These are phyloP conservation scores for Magnaporthiopsis rhizophila DNA, from an alignment of 2,329 filamentous ascomycete genomes.

Conservation along the genomic window DNA sequence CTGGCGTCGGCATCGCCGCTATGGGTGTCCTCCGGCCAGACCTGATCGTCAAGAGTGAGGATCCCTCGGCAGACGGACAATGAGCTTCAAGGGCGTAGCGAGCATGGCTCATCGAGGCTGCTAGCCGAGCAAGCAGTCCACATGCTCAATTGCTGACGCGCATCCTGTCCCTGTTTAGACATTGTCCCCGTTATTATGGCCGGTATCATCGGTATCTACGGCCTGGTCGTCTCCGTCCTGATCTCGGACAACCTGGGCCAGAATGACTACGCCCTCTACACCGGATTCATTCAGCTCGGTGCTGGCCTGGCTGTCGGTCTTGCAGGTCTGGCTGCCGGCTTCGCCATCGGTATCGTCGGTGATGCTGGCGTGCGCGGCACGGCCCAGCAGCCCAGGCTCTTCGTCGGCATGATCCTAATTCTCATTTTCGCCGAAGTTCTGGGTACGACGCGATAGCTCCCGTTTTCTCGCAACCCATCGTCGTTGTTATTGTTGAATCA, in stretches of 20 bases:
- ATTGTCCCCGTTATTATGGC: slow-evolving; percentile 99
- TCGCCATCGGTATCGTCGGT: slow-evolving; percentile 82
- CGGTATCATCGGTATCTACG: slow-evolving; percentile 99
- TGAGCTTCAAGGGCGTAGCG: neutral
- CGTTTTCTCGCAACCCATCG: slow-evolving; percentile 14
- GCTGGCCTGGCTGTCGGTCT: slow-evolving; percentile 76
- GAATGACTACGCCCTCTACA: slow-evolving; percentile 61
- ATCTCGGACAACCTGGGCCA: slow-evolving; percentile 75
- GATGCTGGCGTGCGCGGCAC: slow-evolving; percentile 84
- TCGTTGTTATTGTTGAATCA: neutral
- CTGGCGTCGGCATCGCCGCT: slow-evolving; percentile 94
- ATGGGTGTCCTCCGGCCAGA: slow-evolving; percentile 98
- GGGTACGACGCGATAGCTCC: slow-evolving; percentile 49
- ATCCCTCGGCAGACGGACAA: slow-evolving; percentile 12
- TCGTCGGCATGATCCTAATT: slow-evolving; percentile 97
- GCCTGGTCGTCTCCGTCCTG: slow-evolving; percentile 78
- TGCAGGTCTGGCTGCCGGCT: slow-evolving; percentile 75
- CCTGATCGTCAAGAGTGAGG: slow-evolving; percentile 97
- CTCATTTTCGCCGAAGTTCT: slow-evolving; percentile 99
- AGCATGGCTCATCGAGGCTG: no score
- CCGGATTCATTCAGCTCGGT: slow-evolving; percentile 78
- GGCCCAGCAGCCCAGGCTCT: slow-evolving; percentile 75
- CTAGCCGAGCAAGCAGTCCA: no score
- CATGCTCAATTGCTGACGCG: neutral
- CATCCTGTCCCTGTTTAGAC: slow-evolving; percentile 46